These are phyloP conservation scores for Grosmannia clavigera DNA, from an alignment of 2,329 filamentous ascomycete species.

Conservation along the genomic window DNA sequence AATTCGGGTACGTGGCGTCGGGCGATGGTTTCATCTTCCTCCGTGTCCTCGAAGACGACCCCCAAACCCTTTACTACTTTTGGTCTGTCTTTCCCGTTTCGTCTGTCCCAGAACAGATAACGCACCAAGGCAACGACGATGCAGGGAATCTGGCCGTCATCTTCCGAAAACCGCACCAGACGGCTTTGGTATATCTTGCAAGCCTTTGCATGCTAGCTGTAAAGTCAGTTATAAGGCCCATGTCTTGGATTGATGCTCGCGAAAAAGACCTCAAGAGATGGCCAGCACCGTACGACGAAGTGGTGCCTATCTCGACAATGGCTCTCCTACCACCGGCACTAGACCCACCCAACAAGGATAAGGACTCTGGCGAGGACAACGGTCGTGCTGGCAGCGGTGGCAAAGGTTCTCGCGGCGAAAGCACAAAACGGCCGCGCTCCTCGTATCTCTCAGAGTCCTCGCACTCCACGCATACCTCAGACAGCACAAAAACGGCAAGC, in stretches of 20 bases:
- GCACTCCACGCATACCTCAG: background rate
- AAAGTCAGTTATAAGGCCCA: background rate
- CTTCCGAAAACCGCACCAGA: background rate
- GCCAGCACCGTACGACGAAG: background rate
- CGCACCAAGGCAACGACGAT: background rate
- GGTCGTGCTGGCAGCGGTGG: background rate
- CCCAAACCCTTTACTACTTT: constrained; percentile 5
- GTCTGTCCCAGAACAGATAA: too few species aligned
- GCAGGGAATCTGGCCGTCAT: background rate
- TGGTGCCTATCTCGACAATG: background rate
- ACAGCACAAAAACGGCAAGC: background rate
- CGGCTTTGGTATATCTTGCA: background rate
- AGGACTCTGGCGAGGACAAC: background rate
- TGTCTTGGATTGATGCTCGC: background rate
- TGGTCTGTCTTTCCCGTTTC: background rate
- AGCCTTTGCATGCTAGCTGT: background rate
- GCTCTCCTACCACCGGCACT: too few species aligned
- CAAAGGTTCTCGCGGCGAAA: background rate
- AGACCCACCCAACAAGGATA: background rate
- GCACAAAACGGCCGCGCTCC: background rate
- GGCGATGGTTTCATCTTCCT: constrained; percentile 7
- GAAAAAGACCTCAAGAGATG: background rate
- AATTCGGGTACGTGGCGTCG: constrained; percentile 7
- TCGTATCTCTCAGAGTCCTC: background rate
- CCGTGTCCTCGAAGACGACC: constrained; percentile 2